Evolutionary conservation across 2,329 filamentous ascomycete species (phyloP).

Genomic region (Blastomyces silverae): DNA sequence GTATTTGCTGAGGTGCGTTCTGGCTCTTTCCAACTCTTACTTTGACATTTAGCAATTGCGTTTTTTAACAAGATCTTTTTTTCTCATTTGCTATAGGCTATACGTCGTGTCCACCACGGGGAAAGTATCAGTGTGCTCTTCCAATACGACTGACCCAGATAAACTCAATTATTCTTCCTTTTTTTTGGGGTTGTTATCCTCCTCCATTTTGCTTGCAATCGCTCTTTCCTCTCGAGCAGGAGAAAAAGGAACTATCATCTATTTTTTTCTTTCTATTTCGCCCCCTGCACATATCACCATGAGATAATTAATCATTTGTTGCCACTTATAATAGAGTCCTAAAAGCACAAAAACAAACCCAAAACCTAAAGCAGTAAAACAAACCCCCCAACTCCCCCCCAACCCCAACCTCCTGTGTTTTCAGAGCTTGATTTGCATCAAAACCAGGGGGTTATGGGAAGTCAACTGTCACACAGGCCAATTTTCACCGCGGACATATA

Average conservation of each 20-base stretch:
- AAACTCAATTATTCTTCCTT: constrained; percentile 7
- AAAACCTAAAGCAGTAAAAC: not conserved
- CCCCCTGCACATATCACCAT: not conserved
- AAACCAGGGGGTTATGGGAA: not conserved
- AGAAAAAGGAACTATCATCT: constrained; percentile 4
- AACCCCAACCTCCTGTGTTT: not conserved
- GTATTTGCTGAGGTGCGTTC: constrained; percentile 75
- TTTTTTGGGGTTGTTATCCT: not conserved
- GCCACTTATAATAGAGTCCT: not conserved
- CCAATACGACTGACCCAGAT: constrained; percentile 58
- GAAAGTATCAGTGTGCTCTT: constrained; percentile 97
- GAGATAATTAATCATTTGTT: not conserved
- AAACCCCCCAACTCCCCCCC: not conserved
- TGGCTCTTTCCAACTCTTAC: not conserved
- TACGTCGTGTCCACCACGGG: constrained; percentile 91
- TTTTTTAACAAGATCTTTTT: not conserved
- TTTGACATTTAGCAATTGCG: not conserved
- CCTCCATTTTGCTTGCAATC: not conserved
- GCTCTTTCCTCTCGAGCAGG: constrained; percentile 1
- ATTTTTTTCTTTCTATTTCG: not conserved
- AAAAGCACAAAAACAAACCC: constrained; percentile 2
- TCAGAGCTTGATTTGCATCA: not conserved
- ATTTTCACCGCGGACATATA: not conserved
- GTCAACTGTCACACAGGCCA: not conserved
- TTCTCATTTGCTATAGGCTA: constrained; percentile 51